Base-by-base conservation (phyloP, 2,329 filamentous ascomycete genomes). In the Trichoderma oligosporum region DNA sequence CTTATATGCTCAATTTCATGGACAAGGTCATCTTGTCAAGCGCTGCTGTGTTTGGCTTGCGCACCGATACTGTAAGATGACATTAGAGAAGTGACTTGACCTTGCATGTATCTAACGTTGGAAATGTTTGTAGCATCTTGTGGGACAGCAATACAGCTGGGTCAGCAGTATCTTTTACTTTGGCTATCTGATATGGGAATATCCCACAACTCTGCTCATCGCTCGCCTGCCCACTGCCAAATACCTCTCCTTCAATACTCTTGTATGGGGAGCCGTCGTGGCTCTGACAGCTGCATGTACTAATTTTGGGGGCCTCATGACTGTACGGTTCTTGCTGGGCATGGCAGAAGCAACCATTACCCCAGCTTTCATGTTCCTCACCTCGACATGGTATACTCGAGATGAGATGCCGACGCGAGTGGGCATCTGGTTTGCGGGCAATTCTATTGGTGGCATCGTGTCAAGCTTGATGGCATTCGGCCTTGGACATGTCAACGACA, bases 101-200 rank as follows among this genome's bases (percentile, higher is more conserved):
- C n/a, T n/a, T n/a, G n/a, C n/a, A n/a, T 20, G 2, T 57, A 58
- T 36, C 61, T 52, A 56, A 58, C 42, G n/a, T 51, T 33, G 57
- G 16, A 7, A 45, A 16, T 16, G 22, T 39, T 25, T 29, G 16
- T 7, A 65, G 66, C 46, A 67, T 41, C 66, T 70, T 31, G 57
- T 65, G 2, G 72, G 69, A 39, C 65, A 71, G 41, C 68, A 89
- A 71, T 91, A 86, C 66, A 81, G 78, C 20, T 91, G 87, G 87
- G 75, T 91, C 0, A 66, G 70, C 41, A 71, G 69, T 9, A 68
- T 73, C 41, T 71, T 75, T 45, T 75, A 75, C 63, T 67, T 75
- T 25, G 73, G 73, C 24, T 81, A 82, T 63, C 73, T 82, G 1
- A 68, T 72, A 11, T 78, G 75, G 65, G 74, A 78, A 14, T 80